Base-by-base conservation (phyloP, 1,139 yeast genomes). In the Geotrichum fermentans region DNA sequence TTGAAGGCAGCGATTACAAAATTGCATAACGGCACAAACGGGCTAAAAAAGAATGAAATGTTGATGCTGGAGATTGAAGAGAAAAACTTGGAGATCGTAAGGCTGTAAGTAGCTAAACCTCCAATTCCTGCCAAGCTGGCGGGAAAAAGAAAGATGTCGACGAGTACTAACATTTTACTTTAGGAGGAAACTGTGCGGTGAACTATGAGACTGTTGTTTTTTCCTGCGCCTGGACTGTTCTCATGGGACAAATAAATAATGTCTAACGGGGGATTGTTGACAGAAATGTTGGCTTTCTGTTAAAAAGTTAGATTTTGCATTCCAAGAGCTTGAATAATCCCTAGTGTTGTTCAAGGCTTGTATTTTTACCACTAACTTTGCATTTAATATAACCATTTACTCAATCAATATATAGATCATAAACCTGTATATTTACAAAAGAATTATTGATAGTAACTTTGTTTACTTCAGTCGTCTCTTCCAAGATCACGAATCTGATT, bases 1-100 rank as follows among this genome's bases (percentile, higher is more conserved):
- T 38, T 51, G 10, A 51, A 51, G 28, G 11, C 20, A n/a, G 48
- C 47, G 10, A 43, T 51, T n/a, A 35, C 45, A n/a, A 44, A 47
- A 32, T 40, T 51, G 11, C 53, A 51, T 33, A 44, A 38, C 8
- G 53, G 43, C 28, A 51, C 53, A 2, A 51, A 51, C 29, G 47
- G 51, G 8, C 38, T 51, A 13, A 28, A 38, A 18, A 51, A 47
- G 40, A 51, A 51, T 22, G 53, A 51, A 28, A 41, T 39, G 11
- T 36, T 51, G 20, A 34, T 43, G 11, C 30, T 36, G 17, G 51
- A 51, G 20, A 47, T 51, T 21, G 26, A 34, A 7, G 47, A 40
- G 21, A 44, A 45, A 37, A 51, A 51, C 14, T 20, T 47, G 24
- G 51, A 51, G 38, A 51, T 51, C 35, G 47, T 41, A 3, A 33